These are phyloP conservation scores for Soucietia sequanensis DNA, from an alignment of 805 yeast species.

Conservation along the genomic window DNA sequence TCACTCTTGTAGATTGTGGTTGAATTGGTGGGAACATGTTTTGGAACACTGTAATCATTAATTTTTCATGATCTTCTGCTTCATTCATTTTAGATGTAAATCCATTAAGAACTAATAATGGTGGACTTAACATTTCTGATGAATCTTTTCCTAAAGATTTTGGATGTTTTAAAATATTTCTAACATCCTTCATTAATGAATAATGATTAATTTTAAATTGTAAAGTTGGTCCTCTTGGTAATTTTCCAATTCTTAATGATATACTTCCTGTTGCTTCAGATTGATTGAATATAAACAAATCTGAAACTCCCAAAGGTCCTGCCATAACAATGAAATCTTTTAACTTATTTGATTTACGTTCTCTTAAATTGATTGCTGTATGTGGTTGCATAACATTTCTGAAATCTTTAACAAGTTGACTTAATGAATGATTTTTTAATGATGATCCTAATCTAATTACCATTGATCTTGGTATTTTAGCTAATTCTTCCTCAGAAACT, in stretches of 20 bases:
- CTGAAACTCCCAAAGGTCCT: constrained; percentile 92
- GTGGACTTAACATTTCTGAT: constrained; percentile 71
- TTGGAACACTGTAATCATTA: constrained; percentile 86
- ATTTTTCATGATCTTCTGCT: constrained; percentile 70
- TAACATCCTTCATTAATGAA: constrained; percentile 79
- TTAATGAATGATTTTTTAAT: constrained; percentile 73
- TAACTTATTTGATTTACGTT: constrained; percentile 81
- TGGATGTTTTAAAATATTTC: constrained; percentile 68
- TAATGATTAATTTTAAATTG: constrained; percentile 77
- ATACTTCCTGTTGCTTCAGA: constrained; percentile 74
- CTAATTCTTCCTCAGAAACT: constrained; percentile 60
- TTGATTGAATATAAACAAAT: constrained; percentile 83
- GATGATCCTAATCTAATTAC: constrained; percentile 83
- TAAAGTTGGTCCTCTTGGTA: constrained; percentile 94
- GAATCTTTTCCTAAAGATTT: constrained; percentile 69
- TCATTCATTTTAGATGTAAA: constrained; percentile 63
- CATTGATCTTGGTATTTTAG: constrained; percentile 88
- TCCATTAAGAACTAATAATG: constrained; percentile 90
- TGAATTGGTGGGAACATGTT: constrained; percentile 94
- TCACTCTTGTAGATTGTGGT: constrained; percentile 75
- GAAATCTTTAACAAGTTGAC: constrained; percentile 83
- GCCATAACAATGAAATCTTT: constrained; percentile 98
- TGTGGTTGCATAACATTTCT: constrained; percentile 94
- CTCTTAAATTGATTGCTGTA: constrained; percentile 85
- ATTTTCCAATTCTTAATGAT: constrained; percentile 76